Evolutionary conservation across 768 basidiomycete species (phyloP), one percentile per base, ranked within the genome.

Genomic region (Tubosaeta brunneosetosa): DNA sequence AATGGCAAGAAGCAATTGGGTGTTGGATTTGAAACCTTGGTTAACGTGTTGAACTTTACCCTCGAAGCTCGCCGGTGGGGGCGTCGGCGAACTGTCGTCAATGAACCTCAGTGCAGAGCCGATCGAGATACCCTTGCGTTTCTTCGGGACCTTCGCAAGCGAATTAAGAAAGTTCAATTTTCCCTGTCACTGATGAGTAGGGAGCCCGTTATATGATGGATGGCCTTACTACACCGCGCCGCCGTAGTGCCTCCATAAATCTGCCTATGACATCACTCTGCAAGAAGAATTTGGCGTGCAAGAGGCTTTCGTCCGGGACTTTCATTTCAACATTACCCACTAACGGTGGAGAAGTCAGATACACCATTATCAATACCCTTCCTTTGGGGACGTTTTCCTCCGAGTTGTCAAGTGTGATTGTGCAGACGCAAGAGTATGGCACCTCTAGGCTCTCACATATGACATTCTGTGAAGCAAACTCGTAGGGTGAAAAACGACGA

Each of bases 391-490:
- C 51, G 32, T 50, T 25, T 53, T 60, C 50, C 17, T 64, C 60
- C 16, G 66, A 65, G 38, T 61, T 50, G 57, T 62, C 47, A 26
- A 70, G 32, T 40, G 61, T 61, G 45, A 67, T 60, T 25, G 59
- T 59, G 53, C 56, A 50, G 52, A 65, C n/a, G 63, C 62, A 43
- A 68, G 56, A 25, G 61, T 78, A 83, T 4, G 69, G 66, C 3
- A 81, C 65, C 47, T 74, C 71, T 19, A 85, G 65, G 4, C 79
- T 81, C 37, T 85, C 83, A 41, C 77, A 73, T 41, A 68, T 61
- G 52, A 77, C 80, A 16, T 73, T 77, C 82, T 77, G 47, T 49
- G 10, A 22, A 52, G 54, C 19, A 57, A 42, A 14, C 43, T n/a
- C n/a, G 16, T 48, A 34, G 62, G 36, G 47, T 22, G 22, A 51